Evolutionary conservation across 1,284 basidiomycete genomes (phyloP).

Genomic region (Trametes pubescens): DNA sequence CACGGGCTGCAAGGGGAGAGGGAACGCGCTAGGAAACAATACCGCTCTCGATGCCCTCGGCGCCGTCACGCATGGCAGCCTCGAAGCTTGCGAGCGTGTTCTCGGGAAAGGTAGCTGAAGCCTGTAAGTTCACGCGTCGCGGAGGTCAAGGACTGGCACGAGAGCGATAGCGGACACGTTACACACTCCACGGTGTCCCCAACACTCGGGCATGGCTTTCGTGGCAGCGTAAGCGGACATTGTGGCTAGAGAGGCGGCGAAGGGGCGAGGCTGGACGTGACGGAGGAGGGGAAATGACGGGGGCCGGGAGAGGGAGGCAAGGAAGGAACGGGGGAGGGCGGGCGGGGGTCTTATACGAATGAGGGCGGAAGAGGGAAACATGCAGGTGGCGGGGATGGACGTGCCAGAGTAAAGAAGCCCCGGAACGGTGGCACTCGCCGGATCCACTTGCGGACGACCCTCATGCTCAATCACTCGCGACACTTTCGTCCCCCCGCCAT

Average conservation of each 20-base stretch:
- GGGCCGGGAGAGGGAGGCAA: conserved; percentile 17
- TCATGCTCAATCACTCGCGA: conserved; percentile 20
- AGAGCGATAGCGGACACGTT: conserved; percentile 19
- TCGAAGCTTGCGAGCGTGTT: conserved; percentile 95
- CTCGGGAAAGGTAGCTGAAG: conserved; percentile 87
- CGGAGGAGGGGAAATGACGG: conserved; percentile 8
- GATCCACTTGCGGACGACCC: conserved; percentile 7
- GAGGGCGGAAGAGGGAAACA: conserved; percentile 13
- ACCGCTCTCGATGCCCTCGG: conserved; percentile 96
- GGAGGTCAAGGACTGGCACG: conserved; percentile 21
- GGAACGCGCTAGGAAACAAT: conserved; percentile 50
- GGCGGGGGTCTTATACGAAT: conserved; percentile 23
- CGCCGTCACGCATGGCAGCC: conserved; percentile 92
- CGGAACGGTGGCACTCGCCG: background rate
- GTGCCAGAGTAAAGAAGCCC: conserved; percentile 6
- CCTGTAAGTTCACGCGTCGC: conserved; percentile 54
- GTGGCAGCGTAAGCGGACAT: conserved; percentile 29
- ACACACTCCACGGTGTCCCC: conserved; percentile 94
- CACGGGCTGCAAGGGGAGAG: conserved; percentile 39
- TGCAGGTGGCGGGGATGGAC: conserved; percentile 9
- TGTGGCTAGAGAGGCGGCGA: conserved; percentile 22
- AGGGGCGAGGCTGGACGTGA: conserved; percentile 6
- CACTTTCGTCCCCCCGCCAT: conserved; percentile 1
- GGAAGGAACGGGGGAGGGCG: conserved; percentile 4
- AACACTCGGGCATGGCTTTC: conserved; percentile 67